These are phyloP conservation scores for Trapa incisa DNA, from an alignment of 345 rosid species.

Conservation along the genomic window DNA sequence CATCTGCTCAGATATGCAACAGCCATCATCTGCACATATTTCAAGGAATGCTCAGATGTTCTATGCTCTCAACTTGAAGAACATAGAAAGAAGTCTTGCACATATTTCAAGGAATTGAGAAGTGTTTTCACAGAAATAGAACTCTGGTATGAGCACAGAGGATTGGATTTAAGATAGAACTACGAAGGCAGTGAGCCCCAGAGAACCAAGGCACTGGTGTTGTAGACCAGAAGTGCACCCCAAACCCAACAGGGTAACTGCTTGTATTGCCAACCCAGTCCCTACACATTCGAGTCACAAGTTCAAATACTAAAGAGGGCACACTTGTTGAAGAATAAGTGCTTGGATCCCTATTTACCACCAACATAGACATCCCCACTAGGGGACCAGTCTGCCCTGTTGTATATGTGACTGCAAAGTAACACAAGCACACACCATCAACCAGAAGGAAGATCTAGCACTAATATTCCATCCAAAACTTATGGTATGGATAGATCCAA, in stretches of 20 bases:
- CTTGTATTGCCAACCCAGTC: slow-evolving; percentile 80
- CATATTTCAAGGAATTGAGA: background rate
- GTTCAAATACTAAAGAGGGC: too few species aligned
- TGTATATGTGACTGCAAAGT: slow-evolving; percentile 60
- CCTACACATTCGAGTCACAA: slow-evolving; percentile 21
- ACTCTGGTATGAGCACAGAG: background rate
- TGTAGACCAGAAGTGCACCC: slow-evolving; percentile 90
- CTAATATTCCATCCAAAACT: too few species aligned
- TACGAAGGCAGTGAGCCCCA: slow-evolving; percentile 8
- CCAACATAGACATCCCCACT: slow-evolving; percentile 74
- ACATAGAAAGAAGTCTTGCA: background rate
- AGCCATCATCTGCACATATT: too few species aligned
- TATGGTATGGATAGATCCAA: too few species aligned
- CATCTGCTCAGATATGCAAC: too few species aligned
- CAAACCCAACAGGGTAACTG: slow-evolving; percentile 68
- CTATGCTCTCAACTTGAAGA: background rate
- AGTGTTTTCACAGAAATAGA: background rate
- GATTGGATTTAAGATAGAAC: background rate
- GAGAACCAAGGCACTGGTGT: slow-evolving; percentile 82
- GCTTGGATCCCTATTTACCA: slow-evolving; percentile 20
- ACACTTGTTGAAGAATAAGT: background rate
- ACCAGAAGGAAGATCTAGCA: background rate
- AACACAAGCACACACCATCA: background rate
- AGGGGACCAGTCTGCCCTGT: slow-evolving; percentile 56
- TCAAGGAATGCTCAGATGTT: too few species aligned